phyloP scores from a whole-genome alignment of 345 rosid species.

The Lagerstroemia speciosa region DNA sequence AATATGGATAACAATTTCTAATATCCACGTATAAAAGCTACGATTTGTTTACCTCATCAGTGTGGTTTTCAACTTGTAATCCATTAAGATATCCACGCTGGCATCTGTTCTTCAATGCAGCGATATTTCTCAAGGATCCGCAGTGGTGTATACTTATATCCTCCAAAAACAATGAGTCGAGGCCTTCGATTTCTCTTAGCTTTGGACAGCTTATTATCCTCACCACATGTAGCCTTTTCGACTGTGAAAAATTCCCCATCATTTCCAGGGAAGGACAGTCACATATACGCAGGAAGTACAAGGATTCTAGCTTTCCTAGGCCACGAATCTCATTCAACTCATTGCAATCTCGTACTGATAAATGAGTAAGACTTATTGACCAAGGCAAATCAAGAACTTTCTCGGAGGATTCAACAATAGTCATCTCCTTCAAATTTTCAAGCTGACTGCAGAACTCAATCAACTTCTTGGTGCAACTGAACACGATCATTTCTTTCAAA shows the following conservation, averaged over 20 bases:
- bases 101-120: not conserved
- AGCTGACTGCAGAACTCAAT: not conserved
- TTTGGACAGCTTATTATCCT: not conserved
- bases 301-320: not conserved
- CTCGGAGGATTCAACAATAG: not conserved
- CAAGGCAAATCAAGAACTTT: not conserved
- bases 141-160: not conserved
- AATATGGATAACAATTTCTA: not conserved
- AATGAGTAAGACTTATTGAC: not conserved
- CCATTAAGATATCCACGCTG: not conserved
- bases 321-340: not conserved
- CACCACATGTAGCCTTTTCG: not conserved
- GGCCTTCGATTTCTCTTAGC: not conserved
- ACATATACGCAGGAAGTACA: not conserved
- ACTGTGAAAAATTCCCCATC: not conserved
- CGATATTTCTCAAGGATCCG: not conserved
- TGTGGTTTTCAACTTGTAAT: not conserved
- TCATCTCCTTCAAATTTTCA: not conserved
- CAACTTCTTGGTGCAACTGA: not conserved
- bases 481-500: not conserved
- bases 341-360: not conserved
- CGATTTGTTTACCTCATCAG: not conserved
- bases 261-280: not conserved
- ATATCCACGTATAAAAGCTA: not conserved
- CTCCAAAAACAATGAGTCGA: not conserved